Percentiles rank a stretch among this genome's conserved stretches.
Evolutionary conservation across 495 filamentous ascomycete species (phyloP).

Genomic region (Neurospora terricola): DNA sequence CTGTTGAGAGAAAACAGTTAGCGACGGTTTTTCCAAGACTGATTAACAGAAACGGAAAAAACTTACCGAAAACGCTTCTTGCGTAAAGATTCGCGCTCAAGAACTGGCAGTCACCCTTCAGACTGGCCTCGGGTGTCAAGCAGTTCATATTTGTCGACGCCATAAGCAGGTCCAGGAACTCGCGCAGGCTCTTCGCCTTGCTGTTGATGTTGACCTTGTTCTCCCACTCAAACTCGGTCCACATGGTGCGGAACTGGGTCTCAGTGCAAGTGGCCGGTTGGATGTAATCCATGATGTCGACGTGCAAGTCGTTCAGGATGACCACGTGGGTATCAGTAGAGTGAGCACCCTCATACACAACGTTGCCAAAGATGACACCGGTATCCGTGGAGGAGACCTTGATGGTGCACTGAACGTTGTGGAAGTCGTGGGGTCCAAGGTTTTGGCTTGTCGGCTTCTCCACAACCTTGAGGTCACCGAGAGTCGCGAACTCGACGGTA

Average conservation of each 20-base stretch:
- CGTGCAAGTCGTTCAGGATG: constrained; percentile 96
- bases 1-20: constrained; percentile 35
- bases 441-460: constrained; percentile 95
- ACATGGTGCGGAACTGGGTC: constrained; percentile 99
- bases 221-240: constrained; percentile 99
- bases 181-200: constrained; percentile 84
- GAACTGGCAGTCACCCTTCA: constrained; percentile 98
- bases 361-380: constrained; percentile 98
- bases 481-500: constrained; percentile 93
- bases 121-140: constrained; percentile 87
- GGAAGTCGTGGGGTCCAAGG: constrained; percentile 88
- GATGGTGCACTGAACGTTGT: constrained; percentile 97
- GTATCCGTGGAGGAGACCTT: constrained; percentile 98
- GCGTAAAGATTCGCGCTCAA: constrained; percentile 96
- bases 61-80: constrained; percentile 95
- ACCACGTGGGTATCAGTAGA: constrained; percentile 95
- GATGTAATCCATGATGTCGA: constrained; percentile 99
- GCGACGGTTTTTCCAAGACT: constrained; percentile 1
- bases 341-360: constrained; percentile 93
- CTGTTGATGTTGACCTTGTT: constrained; percentile 99
- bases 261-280: constrained; percentile 94
- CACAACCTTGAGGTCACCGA: constrained; percentile 96
- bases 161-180: constrained; percentile 93
- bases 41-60: not conserved
- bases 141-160: constrained; percentile 98